Evolutionary conservation across 805 yeast species (phyloP), one percentile per base, ranked within the genome.

Genomic region (Metschnikowia noctiluminum): DNA sequence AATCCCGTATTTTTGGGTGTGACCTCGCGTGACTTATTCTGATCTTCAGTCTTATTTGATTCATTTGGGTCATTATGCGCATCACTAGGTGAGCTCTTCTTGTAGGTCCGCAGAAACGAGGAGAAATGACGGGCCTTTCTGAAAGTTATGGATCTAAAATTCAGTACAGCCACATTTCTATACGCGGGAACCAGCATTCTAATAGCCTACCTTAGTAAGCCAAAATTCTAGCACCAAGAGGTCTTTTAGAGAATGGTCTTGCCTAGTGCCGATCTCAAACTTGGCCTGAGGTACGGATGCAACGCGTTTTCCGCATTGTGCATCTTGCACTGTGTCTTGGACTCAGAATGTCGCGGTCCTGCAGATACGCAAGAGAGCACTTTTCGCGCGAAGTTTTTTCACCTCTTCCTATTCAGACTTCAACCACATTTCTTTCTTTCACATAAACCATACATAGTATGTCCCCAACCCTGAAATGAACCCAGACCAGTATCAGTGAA

Each of bases 401-500:
- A 16, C 30, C 27, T 28, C 32, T n/a, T 21, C 16, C 13, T 36
- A 40, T 40, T 12, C 37, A 38, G 6, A 12, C 9, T 11, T n/a
- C 15, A 35, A 34, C 40, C 35, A 34, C 43, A 26, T 14, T 16
- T 14, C 32, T 38, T 36, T 35, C 16, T 27, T 2, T 13, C 14
- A 13, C 42, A 34, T 13, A 32, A 12, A 14, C 15, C 6, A 5
- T 30, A 16, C 5, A 10, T 21, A 41, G 49, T 46, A 46, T 46
- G 49, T 46, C 42, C 42, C 36, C 14, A 31, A 40, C 8, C 8
- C 13, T 12, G 21, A 35, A 35, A 38, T 12, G 14, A 13, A 11
- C 27, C 36, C 49, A 46, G 49, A 46, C 39, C 49, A 46, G 50
- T 43, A 7, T 26, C 30, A 46, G 27, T 7, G 38, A 12, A 30